Conservation (phyloP, 768 basidiomycete genomes). For the Kwoniella dejecticola region DNA sequence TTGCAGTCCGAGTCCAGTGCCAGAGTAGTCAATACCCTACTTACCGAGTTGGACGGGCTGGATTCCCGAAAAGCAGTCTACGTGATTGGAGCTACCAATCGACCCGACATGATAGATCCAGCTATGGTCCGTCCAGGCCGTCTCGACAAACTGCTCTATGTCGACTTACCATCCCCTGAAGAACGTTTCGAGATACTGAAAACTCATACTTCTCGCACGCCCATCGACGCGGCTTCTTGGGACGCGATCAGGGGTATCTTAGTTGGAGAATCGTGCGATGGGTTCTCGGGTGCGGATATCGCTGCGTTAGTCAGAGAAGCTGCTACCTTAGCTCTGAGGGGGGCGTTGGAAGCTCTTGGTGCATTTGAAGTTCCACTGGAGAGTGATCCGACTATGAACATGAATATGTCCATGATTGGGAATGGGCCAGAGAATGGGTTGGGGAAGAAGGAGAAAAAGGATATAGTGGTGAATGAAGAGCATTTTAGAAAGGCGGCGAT, state of each 20-base stretch:
- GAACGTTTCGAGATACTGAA: constrained; percentile 84
- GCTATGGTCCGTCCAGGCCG: constrained; percentile 97
- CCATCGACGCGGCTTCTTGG: constrained; percentile 60
- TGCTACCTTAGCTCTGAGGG: constrained; percentile 76
- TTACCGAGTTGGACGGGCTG: constrained; percentile 91
- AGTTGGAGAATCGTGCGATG: constrained; percentile 66
- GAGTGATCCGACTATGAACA: constrained; percentile 17
- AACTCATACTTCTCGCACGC: constrained; percentile 71
- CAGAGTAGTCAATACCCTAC: constrained; percentile 87
- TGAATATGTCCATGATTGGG: constrained; percentile 8
- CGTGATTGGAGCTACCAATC: constrained; percentile 91
- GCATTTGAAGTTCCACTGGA: constrained; percentile 64
- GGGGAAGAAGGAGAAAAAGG: constrained; percentile 16
- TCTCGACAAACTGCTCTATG: constrained; percentile 89
- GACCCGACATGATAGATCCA: constrained; percentile 96
- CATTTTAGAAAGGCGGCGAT: constrained; percentile 76
- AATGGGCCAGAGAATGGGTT: too few relatives aligned
- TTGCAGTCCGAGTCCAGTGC: constrained; percentile 85
- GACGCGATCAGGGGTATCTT: constrained; percentile 61
- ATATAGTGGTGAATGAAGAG: constrained; percentile 60
- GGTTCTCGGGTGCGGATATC: constrained; percentile 89
- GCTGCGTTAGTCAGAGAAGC: constrained; percentile 86
- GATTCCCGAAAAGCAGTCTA: constrained; percentile 83
- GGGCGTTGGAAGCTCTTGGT: constrained; percentile 63
- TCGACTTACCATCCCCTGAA: constrained; percentile 72